Evolutionary conservation across 345 rosid genomes (phyloP).

Genomic region (Litchi chinensis): DNA sequence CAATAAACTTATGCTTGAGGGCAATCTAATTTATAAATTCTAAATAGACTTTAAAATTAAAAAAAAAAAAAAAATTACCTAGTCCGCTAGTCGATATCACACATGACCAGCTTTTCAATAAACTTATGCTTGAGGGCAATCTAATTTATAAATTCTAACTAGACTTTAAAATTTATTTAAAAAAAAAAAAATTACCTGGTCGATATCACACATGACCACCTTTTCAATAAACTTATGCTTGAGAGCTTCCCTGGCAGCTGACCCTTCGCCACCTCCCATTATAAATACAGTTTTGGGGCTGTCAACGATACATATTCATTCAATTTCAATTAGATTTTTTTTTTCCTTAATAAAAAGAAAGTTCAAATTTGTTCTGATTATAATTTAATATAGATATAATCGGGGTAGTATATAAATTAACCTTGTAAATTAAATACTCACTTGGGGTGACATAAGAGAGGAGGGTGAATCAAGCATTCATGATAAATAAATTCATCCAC

Average conservation of each 20-base stretch:
- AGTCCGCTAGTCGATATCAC: slow-evolving; percentile 71
- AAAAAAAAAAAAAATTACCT: slow-evolving; percentile 35
- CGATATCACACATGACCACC: slow-evolving; percentile 98
- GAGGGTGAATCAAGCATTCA: slow-evolving; percentile 88
- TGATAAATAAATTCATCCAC: slow-evolving; percentile 91
- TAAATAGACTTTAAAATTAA: too few relatives aligned
- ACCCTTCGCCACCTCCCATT: slow-evolving; percentile 99
- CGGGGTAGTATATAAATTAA: background rate
- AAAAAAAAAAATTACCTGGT: slow-evolving; percentile 49
- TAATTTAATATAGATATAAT: too few relatives aligned
- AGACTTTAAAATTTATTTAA: too few relatives aligned
- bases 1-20: slow-evolving; percentile 66
- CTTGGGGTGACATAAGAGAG: slow-evolving; percentile 80
- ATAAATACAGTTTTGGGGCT: slow-evolving; percentile 80
- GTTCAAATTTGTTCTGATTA: background rate
- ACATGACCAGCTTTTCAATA: slow-evolving; percentile 81
- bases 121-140: slow-evolving; percentile 59
- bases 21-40: background rate
- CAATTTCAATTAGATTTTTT: too few relatives aligned
- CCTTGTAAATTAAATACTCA: slow-evolving; percentile 24
- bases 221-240: slow-evolving; percentile 66
- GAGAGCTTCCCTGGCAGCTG: slow-evolving; percentile 94
- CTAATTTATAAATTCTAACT: too few relatives aligned
- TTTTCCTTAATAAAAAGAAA: too few relatives aligned
- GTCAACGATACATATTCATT: background rate